Evolutionary conservation across 768 basidiomycete genomes (phyloP).

Genomic region (Leccinum subgranulosum): DNA sequence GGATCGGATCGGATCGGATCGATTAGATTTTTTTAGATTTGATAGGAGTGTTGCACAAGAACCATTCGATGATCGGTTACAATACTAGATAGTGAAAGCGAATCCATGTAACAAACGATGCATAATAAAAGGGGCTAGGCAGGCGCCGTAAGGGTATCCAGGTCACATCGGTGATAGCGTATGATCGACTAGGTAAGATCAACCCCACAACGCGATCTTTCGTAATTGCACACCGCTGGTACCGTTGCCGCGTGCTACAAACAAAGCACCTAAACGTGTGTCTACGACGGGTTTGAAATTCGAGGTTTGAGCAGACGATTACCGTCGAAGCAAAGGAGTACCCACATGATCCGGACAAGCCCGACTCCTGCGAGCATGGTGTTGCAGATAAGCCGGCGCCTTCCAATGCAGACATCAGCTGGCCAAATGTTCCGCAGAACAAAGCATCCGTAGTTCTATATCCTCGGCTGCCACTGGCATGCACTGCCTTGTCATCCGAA

Average conservation of each 20-base stretch:
- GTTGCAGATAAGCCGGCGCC: slow-evolving; percentile 35
- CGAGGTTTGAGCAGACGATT: not conserved
- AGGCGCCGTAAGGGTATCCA: not conserved
- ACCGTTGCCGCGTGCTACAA: slow-evolving; percentile 34
- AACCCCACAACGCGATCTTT: slow-evolving; percentile 42
- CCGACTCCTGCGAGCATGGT: slow-evolving; percentile 27
- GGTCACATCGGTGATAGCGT: not conserved
- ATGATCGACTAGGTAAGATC: slow-evolving; percentile 5
- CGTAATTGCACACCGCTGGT: slow-evolving; percentile 33
- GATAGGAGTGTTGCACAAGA: not conserved
- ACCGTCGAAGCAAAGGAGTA: not conserved
- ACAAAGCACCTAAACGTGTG: slow-evolving; percentile 40
- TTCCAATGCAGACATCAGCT: slow-evolving; percentile 38
- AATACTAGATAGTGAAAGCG: not conserved
- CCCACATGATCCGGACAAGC: slow-evolving; percentile 32
- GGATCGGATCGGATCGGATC: not conserved
- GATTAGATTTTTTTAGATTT: not conserved
- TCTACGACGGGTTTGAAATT: slow-evolving; percentile 20
- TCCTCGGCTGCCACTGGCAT: not conserved
- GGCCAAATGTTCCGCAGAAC: slow-evolving; percentile 43
- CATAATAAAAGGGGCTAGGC: not conserved
- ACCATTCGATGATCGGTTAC: not conserved
- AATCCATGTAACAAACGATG: not conserved
- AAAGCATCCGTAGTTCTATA: slow-evolving; percentile 28
- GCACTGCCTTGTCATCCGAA: not conserved